These are phyloP conservation scores for Debaryomycetaceae sp. DNA, from an alignment of 1,139 yeast genomes.

Conservation along the genomic window DNA sequence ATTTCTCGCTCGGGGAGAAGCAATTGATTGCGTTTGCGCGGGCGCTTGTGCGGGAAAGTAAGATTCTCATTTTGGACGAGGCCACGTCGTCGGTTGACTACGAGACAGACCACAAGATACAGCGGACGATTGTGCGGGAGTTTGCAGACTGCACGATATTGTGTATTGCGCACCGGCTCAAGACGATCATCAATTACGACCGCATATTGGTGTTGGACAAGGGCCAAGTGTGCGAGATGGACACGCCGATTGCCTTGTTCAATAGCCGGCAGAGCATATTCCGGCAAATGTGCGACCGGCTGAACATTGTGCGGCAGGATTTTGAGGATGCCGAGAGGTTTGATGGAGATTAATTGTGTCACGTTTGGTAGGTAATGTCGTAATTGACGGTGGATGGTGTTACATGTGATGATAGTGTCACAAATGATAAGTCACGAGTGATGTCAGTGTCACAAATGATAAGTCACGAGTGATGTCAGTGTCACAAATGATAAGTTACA, in stretches of 20 bases:
- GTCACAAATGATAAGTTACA: too few relatives aligned
- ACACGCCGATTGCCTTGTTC: slow-evolving; percentile 39
- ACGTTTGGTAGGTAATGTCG: too few relatives aligned
- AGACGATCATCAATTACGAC: slow-evolving; percentile 58
- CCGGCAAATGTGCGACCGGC: slow-evolving; percentile 29
- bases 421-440: too few relatives aligned
- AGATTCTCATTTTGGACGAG: slow-evolving; percentile 63
- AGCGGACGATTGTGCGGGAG: slow-evolving; percentile 49
- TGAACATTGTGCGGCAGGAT: slow-evolving; percentile 14
- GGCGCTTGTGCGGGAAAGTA: slow-evolving; percentile 61
- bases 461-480: too few relatives aligned
- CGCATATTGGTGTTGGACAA: slow-evolving; percentile 54
- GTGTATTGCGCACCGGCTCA: slow-evolving; percentile 72
- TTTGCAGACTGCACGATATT: slow-evolving; percentile 58
- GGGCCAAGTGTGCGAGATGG: slow-evolving; percentile 53
- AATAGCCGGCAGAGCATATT: slow-evolving; percentile 27
- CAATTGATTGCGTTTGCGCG: slow-evolving; percentile 69
- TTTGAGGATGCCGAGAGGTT: slow-evolving; percentile 2
- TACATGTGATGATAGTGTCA: too few relatives aligned
- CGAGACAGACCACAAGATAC: slow-evolving; percentile 65
- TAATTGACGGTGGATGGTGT: too few relatives aligned
- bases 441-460: too few relatives aligned
- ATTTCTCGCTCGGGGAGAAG: slow-evolving; percentile 69
- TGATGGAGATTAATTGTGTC: background rate
- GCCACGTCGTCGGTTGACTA: slow-evolving; percentile 80